phyloP scores from a whole-genome alignment of 371 early-diverging fungal genomes.

The Mortierella polycephala region DNA sequence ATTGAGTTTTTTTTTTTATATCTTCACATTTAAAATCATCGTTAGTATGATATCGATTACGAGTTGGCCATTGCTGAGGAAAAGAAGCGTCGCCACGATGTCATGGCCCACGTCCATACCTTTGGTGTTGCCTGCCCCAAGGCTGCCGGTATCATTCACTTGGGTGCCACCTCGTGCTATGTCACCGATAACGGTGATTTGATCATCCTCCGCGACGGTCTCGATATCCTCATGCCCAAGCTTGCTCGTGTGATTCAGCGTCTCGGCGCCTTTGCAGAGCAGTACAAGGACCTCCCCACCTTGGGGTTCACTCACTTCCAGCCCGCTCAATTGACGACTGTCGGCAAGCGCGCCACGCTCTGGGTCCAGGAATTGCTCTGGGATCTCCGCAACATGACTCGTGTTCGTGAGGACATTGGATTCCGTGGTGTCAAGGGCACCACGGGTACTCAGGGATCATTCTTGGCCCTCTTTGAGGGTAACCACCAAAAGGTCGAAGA shows the following conservation, averaged over 20 bases:
- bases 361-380: conserved; percentile 96
- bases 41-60: conserved; percentile 87
- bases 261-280: conserved; percentile 81
- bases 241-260: conserved; percentile 84
- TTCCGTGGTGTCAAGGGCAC: conserved; percentile 99
- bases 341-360: conserved; percentile 96
- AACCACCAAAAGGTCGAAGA: conserved; percentile 94
- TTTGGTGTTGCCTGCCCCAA: conserved; percentile 92
- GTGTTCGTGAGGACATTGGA: conserved; percentile 88
- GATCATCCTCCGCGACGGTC: conserved; percentile 93
- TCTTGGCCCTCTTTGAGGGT: conserved; percentile 94
- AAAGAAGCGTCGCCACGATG: conserved; percentile 95
- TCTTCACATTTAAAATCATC: not conserved
- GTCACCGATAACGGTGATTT: conserved; percentile 98
- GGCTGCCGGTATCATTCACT: conserved; percentile 96
- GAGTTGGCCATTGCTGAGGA: conserved; percentile 91
- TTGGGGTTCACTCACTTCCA: conserved; percentile 99
- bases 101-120: conserved; percentile 98
- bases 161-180: conserved; percentile 98
- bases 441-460: conserved; percentile 98
- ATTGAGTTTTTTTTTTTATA: not conserved
- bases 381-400: conserved; percentile 94
- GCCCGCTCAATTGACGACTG: conserved; percentile 97
- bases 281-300: conserved; percentile 89
- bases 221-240: conserved; percentile 92